Conservation (phyloP, 164 flowering plant species). For the Taxillus chinensis region DNA sequence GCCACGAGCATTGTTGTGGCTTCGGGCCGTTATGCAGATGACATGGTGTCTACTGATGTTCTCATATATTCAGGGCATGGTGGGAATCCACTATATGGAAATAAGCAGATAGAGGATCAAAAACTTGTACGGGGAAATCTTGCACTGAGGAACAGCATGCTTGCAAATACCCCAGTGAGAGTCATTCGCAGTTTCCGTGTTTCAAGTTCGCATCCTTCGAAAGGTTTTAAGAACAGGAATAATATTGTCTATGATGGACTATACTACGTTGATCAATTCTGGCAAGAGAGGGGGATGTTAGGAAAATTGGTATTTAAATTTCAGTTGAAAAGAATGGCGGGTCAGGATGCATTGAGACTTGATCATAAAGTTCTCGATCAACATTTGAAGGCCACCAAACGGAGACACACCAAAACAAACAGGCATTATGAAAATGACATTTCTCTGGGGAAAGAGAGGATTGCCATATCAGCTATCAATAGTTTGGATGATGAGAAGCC, state of each 20-base stretch:
- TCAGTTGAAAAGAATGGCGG: not conserved
- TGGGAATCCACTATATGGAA: slow-evolving; percentile 4
- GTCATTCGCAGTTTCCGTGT: not conserved
- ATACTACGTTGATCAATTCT: not conserved
- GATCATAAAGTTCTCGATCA: too few relatives aligned
- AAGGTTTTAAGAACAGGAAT: not conserved
- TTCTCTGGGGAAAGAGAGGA: not conserved
- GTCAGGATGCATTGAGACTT: not conserved
- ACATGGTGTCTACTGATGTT: not conserved
- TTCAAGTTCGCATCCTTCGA: not conserved
- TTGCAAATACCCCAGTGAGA: not conserved
- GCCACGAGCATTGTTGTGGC: slow-evolving; percentile 16
- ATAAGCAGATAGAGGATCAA: not conserved
- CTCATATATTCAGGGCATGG: slow-evolving; percentile 15
- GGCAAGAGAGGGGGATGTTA: not conserved
- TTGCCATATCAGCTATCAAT: not conserved
- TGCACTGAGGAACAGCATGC: slow-evolving; percentile 2
- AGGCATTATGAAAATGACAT: not conserved
- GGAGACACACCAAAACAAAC: too few relatives aligned
- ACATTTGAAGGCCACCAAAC: too few relatives aligned
- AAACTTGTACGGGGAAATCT: slow-evolving; percentile 2
- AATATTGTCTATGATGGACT: not conserved
- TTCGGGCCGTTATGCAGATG: slow-evolving; percentile 14
- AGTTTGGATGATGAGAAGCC: not conserved
- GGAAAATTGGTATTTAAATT: not conserved